phyloP scores from a whole-genome alignment of 2,329 filamentous ascomycete species.

The Geoglossum cookeanum region DNA sequence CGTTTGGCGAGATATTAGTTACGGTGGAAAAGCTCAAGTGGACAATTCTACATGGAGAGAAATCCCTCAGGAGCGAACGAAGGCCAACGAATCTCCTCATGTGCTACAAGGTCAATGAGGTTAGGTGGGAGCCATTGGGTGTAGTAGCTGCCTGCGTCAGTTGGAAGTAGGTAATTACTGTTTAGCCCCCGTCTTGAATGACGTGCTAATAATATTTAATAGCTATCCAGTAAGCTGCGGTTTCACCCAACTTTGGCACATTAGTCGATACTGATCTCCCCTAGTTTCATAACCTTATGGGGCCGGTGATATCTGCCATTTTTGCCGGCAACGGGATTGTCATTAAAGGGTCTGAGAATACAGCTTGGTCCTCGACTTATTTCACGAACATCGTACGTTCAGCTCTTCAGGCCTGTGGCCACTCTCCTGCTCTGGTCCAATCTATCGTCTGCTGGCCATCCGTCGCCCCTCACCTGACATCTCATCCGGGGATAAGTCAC shows the following conservation, averaged over 20 bases:
- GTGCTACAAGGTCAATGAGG: conserved; percentile 85
- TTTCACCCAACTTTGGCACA: neutral
- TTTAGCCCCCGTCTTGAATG: neutral
- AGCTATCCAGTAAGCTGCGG: conserved; percentile 24
- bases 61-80: conserved; percentile 48
- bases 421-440: conserved; percentile 67
- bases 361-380: conserved; percentile 76
- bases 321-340: conserved; percentile 85
- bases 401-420: conserved; percentile 64
- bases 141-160: conserved; percentile 84
- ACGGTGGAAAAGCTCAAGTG: conserved; percentile 87
- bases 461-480: conserved; percentile 62
- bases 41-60: conserved; percentile 82
- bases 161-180: conserved; percentile 61
- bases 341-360: conserved; percentile 89
- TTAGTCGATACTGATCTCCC: conserved; percentile 5
- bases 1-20: conserved; percentile 84
- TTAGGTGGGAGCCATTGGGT: conserved; percentile 79
- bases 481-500: conserved; percentile 67
- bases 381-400: conserved; percentile 62
- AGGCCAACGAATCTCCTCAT: conserved; percentile 83
- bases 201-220: neutral
- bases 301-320: conserved; percentile 73
- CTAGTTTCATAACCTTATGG: conserved; percentile 86
- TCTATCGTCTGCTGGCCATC: conserved; percentile 74